Conservation (phyloP, 2,329 filamentous ascomycete species). For the Hypoxylon sp. region DNA sequence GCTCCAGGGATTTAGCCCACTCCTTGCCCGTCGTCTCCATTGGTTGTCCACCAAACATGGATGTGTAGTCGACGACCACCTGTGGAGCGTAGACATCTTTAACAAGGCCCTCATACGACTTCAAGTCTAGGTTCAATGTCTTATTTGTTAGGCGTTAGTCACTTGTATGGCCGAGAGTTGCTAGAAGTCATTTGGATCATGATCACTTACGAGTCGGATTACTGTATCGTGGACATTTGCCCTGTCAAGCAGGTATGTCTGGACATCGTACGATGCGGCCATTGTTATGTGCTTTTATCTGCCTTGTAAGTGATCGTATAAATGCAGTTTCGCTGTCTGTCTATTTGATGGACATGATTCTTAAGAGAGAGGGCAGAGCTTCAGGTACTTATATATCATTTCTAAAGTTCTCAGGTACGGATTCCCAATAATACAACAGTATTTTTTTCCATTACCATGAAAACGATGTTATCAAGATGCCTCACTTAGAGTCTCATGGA, state of each 20-base stretch:
- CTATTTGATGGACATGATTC: background rate
- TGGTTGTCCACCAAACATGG: slow-evolving; percentile 51
- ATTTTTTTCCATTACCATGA: background rate
- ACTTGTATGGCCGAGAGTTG: background rate
- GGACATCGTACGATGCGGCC: slow-evolving; percentile 51
- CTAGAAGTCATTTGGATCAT: background rate
- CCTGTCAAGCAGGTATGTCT: slow-evolving; percentile 54
- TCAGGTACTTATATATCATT: background rate
- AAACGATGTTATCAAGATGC: background rate
- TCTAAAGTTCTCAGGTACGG: background rate
- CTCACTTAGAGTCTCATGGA: background rate
- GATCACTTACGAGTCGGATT: slow-evolving; percentile 46
- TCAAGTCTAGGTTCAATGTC: slow-evolving; percentile 51
- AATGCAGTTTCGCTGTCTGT: background rate
- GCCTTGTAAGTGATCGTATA: background rate
- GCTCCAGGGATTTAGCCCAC: slow-evolving; percentile 44
- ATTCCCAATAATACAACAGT: background rate
- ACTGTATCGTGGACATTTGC: slow-evolving; percentile 54
- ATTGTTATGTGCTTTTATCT: slow-evolving; percentile 20
- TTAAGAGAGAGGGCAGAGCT: background rate
- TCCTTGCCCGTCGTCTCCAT: slow-evolving; percentile 37
- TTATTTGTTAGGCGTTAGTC: slow-evolving; percentile 22
- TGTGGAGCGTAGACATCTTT: slow-evolving; percentile 51
- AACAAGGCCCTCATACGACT: slow-evolving; percentile 41
- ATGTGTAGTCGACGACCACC: slow-evolving; percentile 53